phyloP scores from a whole-genome alignment of 2,329 filamentous ascomycete species.

The Thelonectria olida region DNA sequence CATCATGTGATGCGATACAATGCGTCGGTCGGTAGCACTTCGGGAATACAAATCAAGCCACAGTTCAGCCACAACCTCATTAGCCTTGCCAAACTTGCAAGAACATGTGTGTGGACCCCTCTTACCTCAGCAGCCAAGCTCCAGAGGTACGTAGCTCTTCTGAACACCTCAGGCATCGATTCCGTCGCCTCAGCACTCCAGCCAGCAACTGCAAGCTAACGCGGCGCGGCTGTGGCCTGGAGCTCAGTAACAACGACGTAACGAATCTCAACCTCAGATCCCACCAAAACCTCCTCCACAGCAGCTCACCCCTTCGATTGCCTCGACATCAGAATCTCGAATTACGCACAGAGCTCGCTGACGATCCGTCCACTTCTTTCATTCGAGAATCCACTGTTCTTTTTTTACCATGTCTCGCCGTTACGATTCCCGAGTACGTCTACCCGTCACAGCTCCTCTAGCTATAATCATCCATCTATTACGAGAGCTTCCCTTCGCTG shows the following conservation, averaged over 20 bases:
- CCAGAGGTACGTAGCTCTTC: slow-evolving; percentile 1
- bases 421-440: slow-evolving; percentile 93
- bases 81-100: slow-evolving; percentile 7
- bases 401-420: slow-evolving; percentile 83
- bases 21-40: neutral
- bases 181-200: slow-evolving; percentile 23
- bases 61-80: neutral
- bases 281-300: slow-evolving; percentile 24
- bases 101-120: neutral
- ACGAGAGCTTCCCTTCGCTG: slow-evolving; percentile 29
- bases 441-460: slow-evolving; percentile 34
- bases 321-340: neutral
- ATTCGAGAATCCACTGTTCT: slow-evolving; percentile 23
- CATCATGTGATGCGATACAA: neutral
- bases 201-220: slow-evolving; percentile 43
- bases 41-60: neutral
- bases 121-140: neutral
- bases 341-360: slow-evolving; percentile 8
- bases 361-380: slow-evolving; percentile 12
- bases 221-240: slow-evolving; percentile 54
- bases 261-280: slow-evolving; percentile 30
- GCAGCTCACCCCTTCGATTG: slow-evolving; percentile 13
- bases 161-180: slow-evolving; percentile 36
- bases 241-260: slow-evolving; percentile 47
- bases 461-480: slow-evolving; percentile 10